These are phyloP conservation scores for Cercis canadensis DNA, from an alignment of 306 rosid genomes.

Conservation along the genomic window DNA sequence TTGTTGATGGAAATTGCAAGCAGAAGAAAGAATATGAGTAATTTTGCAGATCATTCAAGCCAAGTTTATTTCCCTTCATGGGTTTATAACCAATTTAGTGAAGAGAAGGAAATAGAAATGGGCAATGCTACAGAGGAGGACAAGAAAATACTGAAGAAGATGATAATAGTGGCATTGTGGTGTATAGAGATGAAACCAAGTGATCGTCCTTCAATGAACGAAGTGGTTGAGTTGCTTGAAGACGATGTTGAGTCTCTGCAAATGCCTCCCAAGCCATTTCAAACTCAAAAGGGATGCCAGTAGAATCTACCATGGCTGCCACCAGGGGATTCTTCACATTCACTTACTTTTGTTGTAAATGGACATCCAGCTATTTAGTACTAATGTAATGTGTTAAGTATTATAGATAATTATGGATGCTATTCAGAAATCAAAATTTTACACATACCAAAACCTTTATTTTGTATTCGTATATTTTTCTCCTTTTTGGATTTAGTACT, in stretches of 20 bases:
- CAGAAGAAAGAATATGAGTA: conserved; percentile 24
- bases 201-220: conserved; percentile 44
- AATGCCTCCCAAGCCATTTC: no score
- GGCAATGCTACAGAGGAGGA: conserved; percentile 33
- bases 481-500: no score
- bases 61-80: conserved; percentile 36
- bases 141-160: conserved; percentile 1
- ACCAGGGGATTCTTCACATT: conserved; percentile 21
- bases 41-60: background rate
- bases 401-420: no score
- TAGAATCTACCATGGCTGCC: conserved; percentile 32
- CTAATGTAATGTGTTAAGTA: no score
- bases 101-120: conserved; percentile 28
- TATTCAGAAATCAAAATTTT: no score
- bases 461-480: no score
- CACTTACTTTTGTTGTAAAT: conserved; percentile 34
- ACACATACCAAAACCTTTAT: no score
- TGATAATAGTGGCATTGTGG: no score
- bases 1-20: conserved; percentile 20
- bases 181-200: conserved; percentile 40
- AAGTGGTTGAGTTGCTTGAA: conserved; percentile 39
- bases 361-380: background rate
- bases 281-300: conserved; percentile 32
- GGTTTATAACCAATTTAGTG: conserved; percentile 12
- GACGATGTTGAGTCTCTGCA: conserved; percentile 20